Conservation (phyloP, 192 early-diverging fungal species). For the Entomortierella beljakovae region DNA sequence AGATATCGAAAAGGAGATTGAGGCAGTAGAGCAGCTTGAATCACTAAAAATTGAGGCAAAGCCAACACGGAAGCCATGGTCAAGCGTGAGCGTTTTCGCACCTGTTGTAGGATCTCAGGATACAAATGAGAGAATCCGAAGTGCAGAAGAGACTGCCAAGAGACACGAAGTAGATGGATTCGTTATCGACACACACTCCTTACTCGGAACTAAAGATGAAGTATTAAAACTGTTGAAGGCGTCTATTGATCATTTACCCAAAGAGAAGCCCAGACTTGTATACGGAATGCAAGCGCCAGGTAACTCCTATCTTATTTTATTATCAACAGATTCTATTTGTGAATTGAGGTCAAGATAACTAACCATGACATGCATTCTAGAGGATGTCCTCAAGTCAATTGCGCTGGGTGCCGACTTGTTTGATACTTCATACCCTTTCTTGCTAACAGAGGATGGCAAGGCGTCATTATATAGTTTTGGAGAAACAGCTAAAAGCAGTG, state of each 20-base stretch:
- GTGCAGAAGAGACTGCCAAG: conserved; percentile 57
- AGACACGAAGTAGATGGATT: conserved; percentile 65
- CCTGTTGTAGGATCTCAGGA: conserved; percentile 58
- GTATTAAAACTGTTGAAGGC: conserved; percentile 54
- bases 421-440: conserved; percentile 74
- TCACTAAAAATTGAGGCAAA: not conserved
- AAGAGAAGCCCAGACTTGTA: conserved; percentile 64
- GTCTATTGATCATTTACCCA: conserved; percentile 61
- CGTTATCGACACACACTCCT: conserved; percentile 56
- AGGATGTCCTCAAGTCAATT: conserved; percentile 63
- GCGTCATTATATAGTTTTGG: conserved; percentile 71
- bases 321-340: no score
- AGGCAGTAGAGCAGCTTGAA: not conserved
- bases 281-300: conserved; percentile 67
- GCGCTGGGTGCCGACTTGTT: conserved; percentile 75
- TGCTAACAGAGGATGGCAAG: conserved; percentile 73
- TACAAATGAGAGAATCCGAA: conserved; percentile 60
- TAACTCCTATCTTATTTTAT: no score
- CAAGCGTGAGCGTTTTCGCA: conserved; percentile 59
- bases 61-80: conserved; percentile 18
- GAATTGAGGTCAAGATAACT: no score
- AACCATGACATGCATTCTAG: conserved; percentile 31
- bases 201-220: conserved; percentile 45
- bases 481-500: not conserved
- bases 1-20: not conserved